Base-by-base conservation (phyloP, 2,329 filamentous ascomycete species). In the Gaeumannomyces sp. region DNA sequence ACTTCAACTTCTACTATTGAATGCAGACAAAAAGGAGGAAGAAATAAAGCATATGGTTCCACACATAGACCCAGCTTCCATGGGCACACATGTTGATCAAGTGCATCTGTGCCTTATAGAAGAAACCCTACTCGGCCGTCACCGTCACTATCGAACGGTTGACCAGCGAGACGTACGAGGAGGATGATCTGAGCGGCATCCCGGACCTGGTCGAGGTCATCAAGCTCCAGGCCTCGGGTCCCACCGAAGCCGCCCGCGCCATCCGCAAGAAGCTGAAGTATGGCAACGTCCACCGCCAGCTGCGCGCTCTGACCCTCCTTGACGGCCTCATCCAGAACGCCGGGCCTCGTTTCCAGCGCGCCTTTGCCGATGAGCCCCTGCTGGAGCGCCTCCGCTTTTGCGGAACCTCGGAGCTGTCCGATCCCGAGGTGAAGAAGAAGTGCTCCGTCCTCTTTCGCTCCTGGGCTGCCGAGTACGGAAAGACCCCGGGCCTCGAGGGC, bases 241-340 rank as follows among this genome's bases (percentile, higher is more conserved):
- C 95, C 1, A 85, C 87, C 16, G 95, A 99, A 80, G 93, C 93
- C 66, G 92, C 94, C 64, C 87, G 95, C 73, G 93, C 95, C 61
- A 85, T 99, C 71, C 88, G 95, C 67, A 99, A 99, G 85, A 98
- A 98, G 81, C 86, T 99, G 83, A 99, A 99, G 80, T 98, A 99
- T 77, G 95, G 95, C 71, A 96, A 88, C 72, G 83, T 91, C n/a
- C 94, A 98, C 76, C 89, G 93, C 62, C 95, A 99, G 76, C 83
- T 98, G 45, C 87, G 95, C 66, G 91, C 95, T 50, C 84, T 99
- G 28, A 89, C 90, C 14, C 89, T 99, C 62, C 85, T 99, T 2
- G 95, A 99, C 74, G 93, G 91, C 58, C 83, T 99, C 56, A 95
- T 99, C 67, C 92, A 97, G 73, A 99, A 99, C 78, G 93, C 93